Base-by-base conservation (phyloP, 108 stramenopile species). In the Chaetoceros muelleri region DNA sequence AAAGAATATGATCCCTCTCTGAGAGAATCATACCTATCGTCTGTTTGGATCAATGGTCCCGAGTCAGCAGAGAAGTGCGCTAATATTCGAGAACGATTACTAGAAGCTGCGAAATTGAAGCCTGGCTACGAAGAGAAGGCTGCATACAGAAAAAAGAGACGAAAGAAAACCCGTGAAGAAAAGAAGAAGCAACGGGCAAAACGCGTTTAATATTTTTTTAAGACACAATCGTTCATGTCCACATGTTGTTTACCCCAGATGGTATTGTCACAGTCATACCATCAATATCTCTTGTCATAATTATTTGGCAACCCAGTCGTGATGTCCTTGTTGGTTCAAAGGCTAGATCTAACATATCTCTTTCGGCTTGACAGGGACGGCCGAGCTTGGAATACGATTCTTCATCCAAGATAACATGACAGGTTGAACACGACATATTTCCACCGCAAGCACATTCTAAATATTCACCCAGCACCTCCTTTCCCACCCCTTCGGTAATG, bases 61-160 rank as follows among this genome's bases (percentile, higher is more conserved):
- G 80, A 72, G 49, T 74, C 72, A 31, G 91, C 91, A 20, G 85
- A 93, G 40, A 93, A 89, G 60, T 78, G 78, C 28, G 87, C 84
- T 40, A 88, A 82, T 51, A 74, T 93, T 25, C 70, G 87, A 47
- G 91, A 86, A 23, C 71, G 81, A 64, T 68, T 93, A 17, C 52
- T 75, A 26, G 83, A 88, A 60, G 81, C 79, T 1, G 87, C 87
- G 30, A 81, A 74, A 59, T 58, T 67, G 48, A 84, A 89, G 62
- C 84, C 86, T 52, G 78, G 69, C 1, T 87, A 88, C 51, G 79
- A 82, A 59, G 79, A 86, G 75, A 84, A 84, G 62, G 69, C 72
- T 1, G 79, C 74, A 0, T 46, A 75, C 13, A 76, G 87, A 40
- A 84, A 82, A 56, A 66, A 75, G 53, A 87, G 78, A 48, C 70